Conservation (phyloP, 2,329 filamentous ascomycete species). For the Onygenales sp. region DNA sequence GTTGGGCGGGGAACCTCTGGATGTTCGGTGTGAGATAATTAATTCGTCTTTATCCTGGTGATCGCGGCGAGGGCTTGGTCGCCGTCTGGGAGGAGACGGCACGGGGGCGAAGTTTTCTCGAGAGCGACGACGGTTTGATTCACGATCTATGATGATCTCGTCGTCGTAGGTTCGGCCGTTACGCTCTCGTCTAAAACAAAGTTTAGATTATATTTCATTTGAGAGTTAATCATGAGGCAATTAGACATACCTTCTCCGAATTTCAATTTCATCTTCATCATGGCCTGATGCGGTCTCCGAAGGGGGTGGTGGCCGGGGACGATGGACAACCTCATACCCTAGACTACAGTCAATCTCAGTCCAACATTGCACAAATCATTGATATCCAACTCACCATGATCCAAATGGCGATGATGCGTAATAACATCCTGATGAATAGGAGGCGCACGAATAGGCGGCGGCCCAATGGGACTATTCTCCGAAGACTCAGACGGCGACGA, state of each 20-base stretch:
- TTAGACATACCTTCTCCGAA: slow-evolving; percentile 40
- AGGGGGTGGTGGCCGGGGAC: slow-evolving; percentile 19
- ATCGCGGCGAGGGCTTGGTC: slow-evolving; percentile 13
- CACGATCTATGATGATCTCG: slow-evolving; percentile 44
- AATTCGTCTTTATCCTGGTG: slow-evolving; percentile 13
- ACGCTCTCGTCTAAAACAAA: slow-evolving; percentile 27
- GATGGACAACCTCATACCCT: slow-evolving; percentile 19
- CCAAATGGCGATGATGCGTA: slow-evolving; percentile 77
- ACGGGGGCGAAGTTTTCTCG: slow-evolving; percentile 31
- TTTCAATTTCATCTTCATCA: slow-evolving; percentile 46
- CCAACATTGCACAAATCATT: not conserved
- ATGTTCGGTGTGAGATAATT: slow-evolving; percentile 12
- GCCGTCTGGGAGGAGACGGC: slow-evolving; percentile 30
- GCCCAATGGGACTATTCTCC: slow-evolving; percentile 46
- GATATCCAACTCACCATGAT: slow-evolving; percentile 54
- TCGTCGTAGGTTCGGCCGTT: slow-evolving; percentile 51
- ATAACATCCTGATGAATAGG: slow-evolving; percentile 83
- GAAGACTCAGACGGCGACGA: slow-evolving; percentile 40
- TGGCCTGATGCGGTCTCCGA: slow-evolving; percentile 20
- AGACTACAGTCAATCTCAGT: not conserved
- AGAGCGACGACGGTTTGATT: slow-evolving; percentile 28
- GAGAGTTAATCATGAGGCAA: slow-evolving; percentile 12
- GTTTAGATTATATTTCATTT: slow-evolving; percentile 25
- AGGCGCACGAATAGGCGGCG: slow-evolving; percentile 61
- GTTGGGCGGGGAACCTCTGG: slow-evolving; percentile 15